These are phyloP conservation scores for Lotmaria passim DNA, from an alignment of 208 protist species.

Conservation along the genomic window DNA sequence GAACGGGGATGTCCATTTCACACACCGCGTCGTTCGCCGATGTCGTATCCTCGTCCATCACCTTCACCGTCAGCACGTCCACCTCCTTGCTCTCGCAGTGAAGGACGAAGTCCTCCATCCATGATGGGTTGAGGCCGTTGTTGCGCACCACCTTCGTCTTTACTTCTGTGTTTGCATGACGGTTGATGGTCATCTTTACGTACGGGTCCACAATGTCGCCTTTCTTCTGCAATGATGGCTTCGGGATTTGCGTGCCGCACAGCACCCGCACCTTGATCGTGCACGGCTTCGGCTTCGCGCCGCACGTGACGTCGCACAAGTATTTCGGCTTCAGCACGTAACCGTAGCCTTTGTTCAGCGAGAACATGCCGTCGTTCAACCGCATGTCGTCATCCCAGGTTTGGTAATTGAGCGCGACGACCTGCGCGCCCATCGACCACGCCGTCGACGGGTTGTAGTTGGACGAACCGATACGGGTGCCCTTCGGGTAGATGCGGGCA, in stretches of 20 bases:
- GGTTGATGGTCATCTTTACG: constrained; percentile 64
- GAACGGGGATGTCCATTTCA: constrained; percentile 47
- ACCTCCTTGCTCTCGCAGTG: constrained; percentile 48
- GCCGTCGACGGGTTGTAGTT: constrained; percentile 93
- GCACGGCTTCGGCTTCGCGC: constrained; percentile 22
- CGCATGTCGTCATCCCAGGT: constrained; percentile 63
- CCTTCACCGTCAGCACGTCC: constrained; percentile 52
- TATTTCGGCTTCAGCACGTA: constrained; percentile 94
- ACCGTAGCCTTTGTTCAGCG: constrained; percentile 90
- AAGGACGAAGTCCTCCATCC: constrained; percentile 64
- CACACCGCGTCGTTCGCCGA: constrained; percentile 52
- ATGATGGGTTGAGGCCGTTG: constrained; percentile 77
- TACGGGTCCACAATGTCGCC: constrained; percentile 82
- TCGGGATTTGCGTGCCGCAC: constrained; percentile 69
- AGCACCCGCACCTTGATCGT: constrained; percentile 55
- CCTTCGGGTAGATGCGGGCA: constrained; percentile 92
- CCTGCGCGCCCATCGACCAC: constrained; percentile 85
- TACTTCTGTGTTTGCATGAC: constrained; percentile 27
- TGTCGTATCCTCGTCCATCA: constrained; percentile 58
- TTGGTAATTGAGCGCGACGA: constrained; percentile 94
- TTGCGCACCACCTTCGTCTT: constrained; percentile 58
- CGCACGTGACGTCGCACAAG: constrained; percentile 34
- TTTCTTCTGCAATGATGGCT: constrained; percentile 53
- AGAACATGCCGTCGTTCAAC: constrained; percentile 90
- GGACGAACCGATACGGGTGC: constrained; percentile 84